Evolutionary conservation across 2,329 filamentous ascomycete species (phyloP).

Genomic region (Penicillium oxalicum): DNA sequence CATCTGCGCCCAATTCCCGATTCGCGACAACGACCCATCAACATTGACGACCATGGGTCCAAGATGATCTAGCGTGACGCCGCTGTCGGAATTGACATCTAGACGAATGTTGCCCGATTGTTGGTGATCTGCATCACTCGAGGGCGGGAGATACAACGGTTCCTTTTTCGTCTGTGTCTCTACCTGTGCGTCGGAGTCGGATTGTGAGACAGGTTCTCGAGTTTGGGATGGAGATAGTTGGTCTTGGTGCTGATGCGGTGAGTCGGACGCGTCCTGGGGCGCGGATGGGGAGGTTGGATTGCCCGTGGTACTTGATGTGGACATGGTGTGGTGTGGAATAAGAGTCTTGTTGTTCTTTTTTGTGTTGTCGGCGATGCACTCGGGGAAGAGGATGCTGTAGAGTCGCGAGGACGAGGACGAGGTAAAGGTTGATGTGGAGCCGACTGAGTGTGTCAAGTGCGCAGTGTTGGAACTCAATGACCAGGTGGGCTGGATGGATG

Average conservation of each 20-base stretch:
- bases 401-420: constrained; percentile 15
- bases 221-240: no score
- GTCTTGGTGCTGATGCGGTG: no score
- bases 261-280: no score
- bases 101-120: constrained; percentile 69
- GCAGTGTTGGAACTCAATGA: constrained; percentile 2
- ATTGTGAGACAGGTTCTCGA: no score
- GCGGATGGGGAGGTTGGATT: no score
- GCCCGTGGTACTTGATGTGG: no score
- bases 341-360: no score
- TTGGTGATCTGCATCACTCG: constrained; percentile 67
- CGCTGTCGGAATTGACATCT: constrained; percentile 48
- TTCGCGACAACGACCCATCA: constrained; percentile 65
- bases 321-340: no score
- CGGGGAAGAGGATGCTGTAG: constrained; percentile 23
- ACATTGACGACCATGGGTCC: constrained; percentile 69
- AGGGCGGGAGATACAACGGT: constrained; percentile 54
- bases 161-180: constrained; percentile 5
- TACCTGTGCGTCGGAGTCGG: no score
- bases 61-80: constrained; percentile 59
- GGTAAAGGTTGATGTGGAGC: constrained; percentile 3
- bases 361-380: constrained; percentile 16
- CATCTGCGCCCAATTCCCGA: constrained; percentile 70
- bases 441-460: no score
- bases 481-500: constrained; percentile 11